phyloP scores from a whole-genome alignment of 805 yeast species.

The Komagataella pastoris region DNA sequence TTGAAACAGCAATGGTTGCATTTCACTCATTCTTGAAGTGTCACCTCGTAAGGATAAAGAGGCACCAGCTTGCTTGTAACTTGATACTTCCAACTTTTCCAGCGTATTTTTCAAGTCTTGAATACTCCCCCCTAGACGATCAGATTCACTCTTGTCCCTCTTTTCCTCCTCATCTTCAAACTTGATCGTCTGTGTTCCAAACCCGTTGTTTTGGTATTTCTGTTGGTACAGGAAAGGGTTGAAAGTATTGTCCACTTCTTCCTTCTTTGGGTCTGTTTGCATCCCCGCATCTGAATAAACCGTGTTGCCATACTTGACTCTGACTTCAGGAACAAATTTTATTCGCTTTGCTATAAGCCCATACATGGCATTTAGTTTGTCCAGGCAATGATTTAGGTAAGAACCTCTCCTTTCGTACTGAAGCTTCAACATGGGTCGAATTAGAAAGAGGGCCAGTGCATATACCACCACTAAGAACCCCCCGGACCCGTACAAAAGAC shows the following conservation, averaged over 20 bases:
- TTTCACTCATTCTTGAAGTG: conserved; percentile 9
- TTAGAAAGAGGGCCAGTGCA: conserved; percentile 15
- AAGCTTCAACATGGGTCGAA: conserved; percentile 26
- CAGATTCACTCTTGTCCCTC: conserved; percentile 8
- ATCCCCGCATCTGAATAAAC: conserved; percentile 21
- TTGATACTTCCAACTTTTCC: conserved; percentile 11
- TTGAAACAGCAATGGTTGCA: conserved; percentile 12
- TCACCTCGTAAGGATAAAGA: background rate
- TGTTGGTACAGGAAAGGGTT: background rate
- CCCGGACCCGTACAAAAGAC: conserved; percentile 22
- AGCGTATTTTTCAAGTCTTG: conserved; percentile 15
- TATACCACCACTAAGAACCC: conserved; percentile 16
- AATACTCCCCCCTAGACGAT: conserved; percentile 11
- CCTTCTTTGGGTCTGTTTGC: conserved; percentile 9
- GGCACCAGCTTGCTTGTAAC: conserved; percentile 9
- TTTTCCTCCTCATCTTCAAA: conserved; percentile 10
- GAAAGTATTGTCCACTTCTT: conserved; percentile 4
- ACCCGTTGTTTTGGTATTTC: background rate
- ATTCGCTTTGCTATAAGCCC: conserved; percentile 13
- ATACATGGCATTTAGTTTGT: conserved; percentile 15
- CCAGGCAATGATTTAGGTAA: conserved; percentile 15
- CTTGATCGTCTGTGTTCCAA: conserved; percentile 8
- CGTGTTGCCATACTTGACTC: conserved; percentile 24
- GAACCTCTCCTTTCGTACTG: conserved; percentile 26
- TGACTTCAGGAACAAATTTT: conserved; percentile 24